Evolutionary conservation across 805 yeast species (phyloP).

Genomic region (Scheffersomyces lignosus): DNA sequence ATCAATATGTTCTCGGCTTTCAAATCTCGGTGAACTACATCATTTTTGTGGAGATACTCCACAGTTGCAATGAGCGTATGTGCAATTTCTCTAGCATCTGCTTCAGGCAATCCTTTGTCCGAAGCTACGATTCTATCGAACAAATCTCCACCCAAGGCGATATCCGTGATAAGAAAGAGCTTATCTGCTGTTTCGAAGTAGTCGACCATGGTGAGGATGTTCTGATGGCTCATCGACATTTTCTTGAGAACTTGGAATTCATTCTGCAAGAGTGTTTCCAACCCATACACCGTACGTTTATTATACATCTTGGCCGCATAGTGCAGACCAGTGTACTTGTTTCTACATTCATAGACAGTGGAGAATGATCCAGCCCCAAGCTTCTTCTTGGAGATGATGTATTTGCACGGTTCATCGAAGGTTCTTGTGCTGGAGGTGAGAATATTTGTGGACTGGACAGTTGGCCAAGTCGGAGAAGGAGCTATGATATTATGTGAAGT

Average conservation of each 20-base stretch:
- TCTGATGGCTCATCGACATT: conserved; percentile 50
- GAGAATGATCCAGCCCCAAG: conserved; percentile 48
- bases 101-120: conserved; percentile 41
- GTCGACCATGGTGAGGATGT: conserved; percentile 63
- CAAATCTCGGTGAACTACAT: conserved; percentile 68
- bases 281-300: conserved; percentile 51
- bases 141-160: conserved; percentile 69
- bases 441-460: conserved; percentile 13
- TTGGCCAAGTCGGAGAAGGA: no score
- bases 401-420: conserved; percentile 30
- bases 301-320: conserved; percentile 55
- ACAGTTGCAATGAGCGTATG: conserved; percentile 54
- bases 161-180: conserved; percentile 59
- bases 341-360: conserved; percentile 50
- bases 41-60: conserved; percentile 55
- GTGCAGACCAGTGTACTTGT: conserved; percentile 36
- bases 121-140: conserved; percentile 54
- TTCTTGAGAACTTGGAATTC: conserved; percentile 59
- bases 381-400: conserved; percentile 26
- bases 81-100: conserved; percentile 51
- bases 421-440: conserved; percentile 3
- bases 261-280: conserved; percentile 54
- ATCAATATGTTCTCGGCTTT: conserved; percentile 73
- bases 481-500: no score
- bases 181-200: conserved; percentile 66